Evolutionary conservation across 2,329 filamentous ascomycete genomes (phyloP), one percentile per base, ranked within the genome.

Genomic region (Thelonectria olida): DNA sequence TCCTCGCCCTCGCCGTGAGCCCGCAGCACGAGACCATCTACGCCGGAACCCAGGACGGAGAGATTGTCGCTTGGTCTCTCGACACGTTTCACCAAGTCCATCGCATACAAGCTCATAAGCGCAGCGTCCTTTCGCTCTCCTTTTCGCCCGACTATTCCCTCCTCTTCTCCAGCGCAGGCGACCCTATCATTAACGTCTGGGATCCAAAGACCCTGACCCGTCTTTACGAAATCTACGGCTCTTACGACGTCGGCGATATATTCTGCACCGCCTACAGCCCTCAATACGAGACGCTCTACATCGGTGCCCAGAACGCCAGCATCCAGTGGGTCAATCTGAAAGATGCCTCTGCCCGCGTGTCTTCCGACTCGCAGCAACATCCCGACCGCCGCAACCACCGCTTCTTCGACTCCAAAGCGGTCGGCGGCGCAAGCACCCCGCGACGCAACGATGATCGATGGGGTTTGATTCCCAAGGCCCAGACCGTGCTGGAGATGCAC

Each of bases 151-250:
- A 96, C 75, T 83, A 88, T 64, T 83, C 83, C 15, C 83, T 97
- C 27, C 86, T 99, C 9, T 95, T 99, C 77, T 98, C 95, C 10
- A 96, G 92, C 70, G 95, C 93, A 9, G 94, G 93, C 67, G 96
- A 99, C 73, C 92, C 95, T 2, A 91, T 97, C 60, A 90, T 98
- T 73, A 97, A 97, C 75, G 92, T 97, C 41, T 99, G 96, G 96
- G 90, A 89, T 70, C 92, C 94, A 2, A 84, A 82, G 42, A 90
- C 88, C 6, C 89, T 97, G 75, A 86, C 85, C 57, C 89, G 91
- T 25, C 83, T 96, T 1, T 96, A 94, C 80, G 93, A 96, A 65
- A 92, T 98, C 63, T 97, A 97, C 81, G 96, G 93, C 64, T 90
- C 90, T 49, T 95, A 97, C 77, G 96, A 98, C 70, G 92, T 97